Evolutionary conservation across 1,139 yeast genomes (phyloP), one percentile per base, ranked within the genome.

Genomic region (Yamadazyma spencermartinsiae): DNA sequence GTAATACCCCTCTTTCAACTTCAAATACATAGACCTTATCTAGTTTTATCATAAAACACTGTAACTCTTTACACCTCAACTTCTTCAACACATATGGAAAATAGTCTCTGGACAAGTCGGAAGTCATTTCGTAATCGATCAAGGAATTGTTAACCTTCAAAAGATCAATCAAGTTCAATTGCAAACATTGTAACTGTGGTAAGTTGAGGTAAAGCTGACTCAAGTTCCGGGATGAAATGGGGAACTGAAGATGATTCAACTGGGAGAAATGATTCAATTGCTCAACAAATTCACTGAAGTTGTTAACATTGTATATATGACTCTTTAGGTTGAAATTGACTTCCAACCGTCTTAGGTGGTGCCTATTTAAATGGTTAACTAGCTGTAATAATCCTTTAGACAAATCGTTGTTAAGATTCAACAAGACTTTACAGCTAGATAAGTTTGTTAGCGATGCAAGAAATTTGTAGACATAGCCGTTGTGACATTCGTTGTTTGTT

Each of bases 201-300:
- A 41, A 23, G 2, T 21, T 15, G 6, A 43, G 31, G 6, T 30
- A 2, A 17, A 41, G 28, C 59, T 50, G 1, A 61, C 57, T 41
- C 60, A 67, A 1, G 76, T 65, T 37, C 68, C 59, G 3, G 36
- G 43, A 53, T 73, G 73, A 54, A 81, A 84, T 31, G 66, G 61
- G 26, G 20, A 40, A 24, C 13, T 25, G 33, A 3, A 42, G 23
- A 8, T 30, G 19, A 20, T 34, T 14, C 9, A 42, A 25, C 9
- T 29, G 31, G 20, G 36, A 23, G 18, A 43, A 43, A n/a, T 12
- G 23, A 30, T 41, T 39, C 20, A 43, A 20, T 3, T 14, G 17
- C 3, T 18, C n/a, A 15, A 43, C 13, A 7, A 37, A 26, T 3
- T 37, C 40, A 1, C 15, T 13, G 15, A 37, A 39, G 15, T 37